A percentile compares a stretch with the other conserved stretches of the same genome.
Conservation (phyloP, 202 grass and related monocot genomes). For the Dendrocalamus latiflorus region DNA sequence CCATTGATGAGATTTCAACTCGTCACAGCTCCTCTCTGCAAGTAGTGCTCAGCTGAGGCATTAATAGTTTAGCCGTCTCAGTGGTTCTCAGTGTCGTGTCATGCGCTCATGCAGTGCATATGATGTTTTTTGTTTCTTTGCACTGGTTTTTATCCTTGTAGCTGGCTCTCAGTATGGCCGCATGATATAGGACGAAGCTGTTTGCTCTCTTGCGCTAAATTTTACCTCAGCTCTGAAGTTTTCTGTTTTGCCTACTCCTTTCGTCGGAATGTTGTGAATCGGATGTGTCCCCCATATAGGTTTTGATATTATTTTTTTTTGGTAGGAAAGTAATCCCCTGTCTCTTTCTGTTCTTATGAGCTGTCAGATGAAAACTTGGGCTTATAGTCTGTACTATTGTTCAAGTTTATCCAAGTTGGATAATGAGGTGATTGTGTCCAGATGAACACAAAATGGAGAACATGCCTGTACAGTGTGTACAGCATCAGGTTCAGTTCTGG, state of each 20-base stretch:
- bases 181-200: not conserved
- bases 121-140: not conserved
- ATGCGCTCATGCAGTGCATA: not conserved
- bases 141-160: not conserved
- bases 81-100: not conserved
- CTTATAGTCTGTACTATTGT: not conserved
- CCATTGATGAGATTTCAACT: conserved; percentile 33
- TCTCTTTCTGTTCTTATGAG: not conserved
- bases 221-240: not conserved
- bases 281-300: not conserved
- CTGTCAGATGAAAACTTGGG: not conserved
- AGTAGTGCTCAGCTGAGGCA: conserved; percentile 9
- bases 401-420: not conserved
- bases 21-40: conserved; percentile 1
- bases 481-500: not conserved
- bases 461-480: conserved; percentile 8
- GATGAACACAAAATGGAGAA: not conserved
- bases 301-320: not conserved
- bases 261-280: not conserved
- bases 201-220: not conserved
- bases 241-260: not conserved
- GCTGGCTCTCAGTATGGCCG: not conserved
- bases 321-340: not conserved
- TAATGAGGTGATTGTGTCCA: not conserved
- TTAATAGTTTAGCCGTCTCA: conserved; percentile 24